Base-by-base conservation (phyloP, 148 eudicot species). In the Drosera capensis region DNA sequence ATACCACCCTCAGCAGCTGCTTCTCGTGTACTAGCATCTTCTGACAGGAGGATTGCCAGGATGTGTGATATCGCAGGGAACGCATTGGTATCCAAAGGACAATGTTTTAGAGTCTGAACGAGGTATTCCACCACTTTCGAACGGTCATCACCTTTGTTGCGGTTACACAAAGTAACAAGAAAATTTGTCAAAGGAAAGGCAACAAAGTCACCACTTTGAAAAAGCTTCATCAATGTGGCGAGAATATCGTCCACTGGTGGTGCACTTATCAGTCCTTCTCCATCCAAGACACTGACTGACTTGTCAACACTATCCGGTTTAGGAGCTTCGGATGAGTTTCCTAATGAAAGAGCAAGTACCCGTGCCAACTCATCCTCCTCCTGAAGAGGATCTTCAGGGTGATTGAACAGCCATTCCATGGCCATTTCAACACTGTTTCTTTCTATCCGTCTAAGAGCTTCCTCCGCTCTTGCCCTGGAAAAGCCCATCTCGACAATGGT, bases 401-500 rank as follows among this genome's bases (percentile, higher is more conserved):
- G 97, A 65, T 64, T 84, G 51, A 79, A 80, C 67, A 88, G 56
- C 97, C 97, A 88, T 48, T 88, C 97, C 97, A 88, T 88, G 23
- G 95, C 95, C 93, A 88, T 65, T 67, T 88, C 97, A 55, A 88
- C 93, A 52, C 97, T 84, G 62, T 88, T 88, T 44, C 84, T 73
- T 66, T 76, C 95, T 36, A 84, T 81, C 16, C 90, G 74, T 57
- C 97, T 77, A 42, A 88, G 65, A 24, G 97, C 97, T 56, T 84
- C 97, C 71, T 88, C 97, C 13, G 87, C 97, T 60, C 97, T 75
- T 55, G 71, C 79, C 71, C 97, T 80, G 20, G 97, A 60, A 59
- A 88, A 88, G 8, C 97, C 97, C 97, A 88, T 88, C 67, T 84
- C 97, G 43, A 88, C 83, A 54, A 88, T 88, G 45, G 93, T 88